Evolutionary conservation across 1,284 basidiomycete species (phyloP).

Genomic region (Heliocybe sulcata): DNA sequence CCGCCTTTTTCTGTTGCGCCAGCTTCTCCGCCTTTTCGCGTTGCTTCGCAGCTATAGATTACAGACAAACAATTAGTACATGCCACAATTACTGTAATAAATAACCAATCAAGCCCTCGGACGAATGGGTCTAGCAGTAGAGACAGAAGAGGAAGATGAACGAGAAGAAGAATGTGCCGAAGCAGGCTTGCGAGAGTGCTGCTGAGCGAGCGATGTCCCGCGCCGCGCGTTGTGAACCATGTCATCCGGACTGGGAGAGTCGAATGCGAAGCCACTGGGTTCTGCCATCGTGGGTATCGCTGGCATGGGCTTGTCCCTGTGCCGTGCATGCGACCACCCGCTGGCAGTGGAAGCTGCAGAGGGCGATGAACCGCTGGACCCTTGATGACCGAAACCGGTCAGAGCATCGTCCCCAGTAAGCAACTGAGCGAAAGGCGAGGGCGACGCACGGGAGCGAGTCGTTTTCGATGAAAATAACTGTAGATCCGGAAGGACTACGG

Average conservation of each 20-base stretch:
- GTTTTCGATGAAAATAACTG: constrained; percentile 49
- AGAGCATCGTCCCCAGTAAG: constrained; percentile 49
- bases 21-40: constrained; percentile 64
- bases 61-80: constrained; percentile 34
- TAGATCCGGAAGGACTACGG: constrained; percentile 25
- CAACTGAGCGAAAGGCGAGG: constrained; percentile 70
- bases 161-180: constrained; percentile 20
- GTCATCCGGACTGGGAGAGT: constrained; percentile 85
- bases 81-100: constrained; percentile 29
- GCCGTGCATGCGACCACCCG: background rate
- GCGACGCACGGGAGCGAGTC: constrained; percentile 54
- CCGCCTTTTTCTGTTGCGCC: constrained; percentile 35
- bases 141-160: constrained; percentile 13
- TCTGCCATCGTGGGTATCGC: constrained; percentile 23
- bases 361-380: constrained; percentile 7
- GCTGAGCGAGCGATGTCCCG: constrained; percentile 55
- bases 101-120: constrained; percentile 10
- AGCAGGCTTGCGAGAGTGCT: constrained; percentile 18
- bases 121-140: constrained; percentile 7
- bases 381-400: constrained; percentile 12
- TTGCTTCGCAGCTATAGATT: constrained; percentile 64
- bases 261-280: constrained; percentile 54
- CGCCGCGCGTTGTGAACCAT: constrained; percentile 72
- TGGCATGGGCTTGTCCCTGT: constrained; percentile 10
- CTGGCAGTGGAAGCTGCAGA: background rate